phyloP scores from a whole-genome alignment of 2,329 filamentous ascomycete genomes.

The Paraconiothyrium sp. region DNA sequence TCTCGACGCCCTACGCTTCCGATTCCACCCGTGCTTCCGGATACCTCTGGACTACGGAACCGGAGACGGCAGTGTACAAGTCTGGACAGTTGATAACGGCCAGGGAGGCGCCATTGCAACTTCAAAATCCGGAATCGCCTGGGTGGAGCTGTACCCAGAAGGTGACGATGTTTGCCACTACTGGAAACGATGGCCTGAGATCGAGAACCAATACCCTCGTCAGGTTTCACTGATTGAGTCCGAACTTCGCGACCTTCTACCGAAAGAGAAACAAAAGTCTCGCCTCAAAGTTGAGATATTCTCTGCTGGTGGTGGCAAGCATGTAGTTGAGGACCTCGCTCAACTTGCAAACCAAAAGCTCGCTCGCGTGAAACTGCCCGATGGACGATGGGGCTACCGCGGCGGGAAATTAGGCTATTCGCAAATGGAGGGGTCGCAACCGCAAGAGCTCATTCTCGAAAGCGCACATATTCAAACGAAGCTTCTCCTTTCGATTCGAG shows the following conservation, averaged over 20 bases:
- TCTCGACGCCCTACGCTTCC: slow-evolving; percentile 86
- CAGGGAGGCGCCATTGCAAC: slow-evolving; percentile 82
- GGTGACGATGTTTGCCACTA: slow-evolving; percentile 81
- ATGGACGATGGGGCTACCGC: slow-evolving; percentile 77
- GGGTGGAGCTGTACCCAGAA: slow-evolving; percentile 82
- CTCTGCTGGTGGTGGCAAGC: slow-evolving; percentile 76
- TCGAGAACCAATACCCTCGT: slow-evolving; percentile 68
- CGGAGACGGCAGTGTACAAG: slow-evolving; percentile 80
- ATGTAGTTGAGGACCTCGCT: slow-evolving; percentile 80
- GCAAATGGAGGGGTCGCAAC: slow-evolving; percentile 73
- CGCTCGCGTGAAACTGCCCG: slow-evolving; percentile 77
- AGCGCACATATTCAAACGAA: slow-evolving; percentile 71
- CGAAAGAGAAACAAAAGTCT: slow-evolving; percentile 75
- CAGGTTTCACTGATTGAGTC: slow-evolving; percentile 79
- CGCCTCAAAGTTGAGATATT: slow-evolving; percentile 77
- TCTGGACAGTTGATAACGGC: slow-evolving; percentile 83
- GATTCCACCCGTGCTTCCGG: slow-evolving; percentile 88
- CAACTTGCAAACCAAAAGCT: slow-evolving; percentile 72
- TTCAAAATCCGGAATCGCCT: slow-evolving; percentile 82
- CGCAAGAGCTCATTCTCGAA: slow-evolving; percentile 78
- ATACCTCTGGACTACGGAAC: slow-evolving; percentile 73
- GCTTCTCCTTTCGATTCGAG: slow-evolving; percentile 75
- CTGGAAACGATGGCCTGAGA: slow-evolving; percentile 82
- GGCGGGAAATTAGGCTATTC: slow-evolving; percentile 79
- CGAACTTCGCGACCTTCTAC: slow-evolving; percentile 75